Base-by-base conservation (phyloP, 345 rosid genomes). In the Euphorbia peplus region DNA sequence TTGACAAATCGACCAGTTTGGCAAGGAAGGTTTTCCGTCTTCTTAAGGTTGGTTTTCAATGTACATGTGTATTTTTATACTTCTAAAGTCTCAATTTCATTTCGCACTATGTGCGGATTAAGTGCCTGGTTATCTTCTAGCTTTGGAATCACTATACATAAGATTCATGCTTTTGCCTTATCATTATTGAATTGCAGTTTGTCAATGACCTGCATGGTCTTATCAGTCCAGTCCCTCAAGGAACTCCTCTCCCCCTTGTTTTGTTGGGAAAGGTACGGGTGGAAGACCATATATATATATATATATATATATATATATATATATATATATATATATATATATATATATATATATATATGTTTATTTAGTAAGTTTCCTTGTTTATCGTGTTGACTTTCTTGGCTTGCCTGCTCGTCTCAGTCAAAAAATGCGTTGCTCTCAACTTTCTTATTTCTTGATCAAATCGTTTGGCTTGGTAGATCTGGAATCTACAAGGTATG, bases 1-100 rank as follows among this genome's bases (percentile, higher is more conserved):
- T 95, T 16, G 96, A 95, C 82, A 92, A 87, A 73, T 83, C 89
- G 39, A 95, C 99, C 70, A 95, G 95, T 80, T 81, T 95, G 88
- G 99, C 99, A 7, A 73, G 99, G 71, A 95, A 92, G 82, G 99
- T 95, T 68, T 95, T 95, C 79, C 98, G 99, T 66, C 92, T 95
- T 69, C 86, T 86, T 55, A 95, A 92, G 99, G 99, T 92, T 59
- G 55, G 60, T 32, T 37, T 52, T 24, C 4, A 32, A 57, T 28
- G n/a, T 59, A 56, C n/a, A 2, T 15, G 16, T 24, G 8, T 1
- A 37, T 3, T 16, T n/a, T 41, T 10, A 25, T 24, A 60, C 2
- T 12, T 7, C 14, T 69, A 8, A n/a, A 37, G 67, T 26, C 11
- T 61, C 28, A 16, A 24, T 70, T 66, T 44, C 55, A 56, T 30